A percentile compares a stretch with the other conserved stretches of the same genome.
Evolutionary conservation across 805 yeast genomes (phyloP).

Genomic region (Blastobotrys muscicola): DNA sequence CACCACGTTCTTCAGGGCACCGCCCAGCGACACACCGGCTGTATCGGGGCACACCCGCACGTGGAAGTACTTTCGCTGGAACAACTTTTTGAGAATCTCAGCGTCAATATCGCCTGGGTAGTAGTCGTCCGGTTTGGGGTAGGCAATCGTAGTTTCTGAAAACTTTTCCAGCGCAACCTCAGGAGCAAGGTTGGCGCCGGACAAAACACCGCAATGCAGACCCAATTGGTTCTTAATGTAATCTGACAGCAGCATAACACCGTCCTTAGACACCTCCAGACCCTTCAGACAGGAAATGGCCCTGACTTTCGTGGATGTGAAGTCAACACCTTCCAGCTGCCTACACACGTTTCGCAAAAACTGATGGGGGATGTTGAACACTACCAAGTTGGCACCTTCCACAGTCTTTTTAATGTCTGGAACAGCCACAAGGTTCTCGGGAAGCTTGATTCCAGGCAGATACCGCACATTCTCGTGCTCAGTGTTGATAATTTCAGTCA

Average conservation of each 20-base stretch:
- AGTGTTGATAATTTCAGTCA: constrained; percentile 85
- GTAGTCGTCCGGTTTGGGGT: constrained; percentile 62
- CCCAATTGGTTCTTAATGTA: constrained; percentile 73
- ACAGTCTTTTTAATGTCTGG: constrained; percentile 76
- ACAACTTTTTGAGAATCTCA: constrained; percentile 60
- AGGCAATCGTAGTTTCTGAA: constrained; percentile 98
- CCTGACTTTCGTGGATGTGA: constrained; percentile 44
- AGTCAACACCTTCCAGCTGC: constrained; percentile 69
- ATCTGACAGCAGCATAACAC: constrained; percentile 74
- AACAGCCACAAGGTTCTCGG: constrained; percentile 77
- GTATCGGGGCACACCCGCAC: constrained; percentile 88
- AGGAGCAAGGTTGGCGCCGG: constrained; percentile 96
- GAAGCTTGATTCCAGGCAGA: constrained; percentile 80
- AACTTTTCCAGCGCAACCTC: constrained; percentile 93
- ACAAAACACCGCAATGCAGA: constrained; percentile 88
- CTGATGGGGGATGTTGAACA: constrained; percentile 97
- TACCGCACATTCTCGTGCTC: constrained; percentile 92
- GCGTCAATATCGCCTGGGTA: constrained; percentile 67
- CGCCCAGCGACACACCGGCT: constrained; percentile 93
- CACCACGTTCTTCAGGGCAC: constrained; percentile 93
- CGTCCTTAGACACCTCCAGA: constrained; percentile 75
- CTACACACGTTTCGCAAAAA: constrained; percentile 69
- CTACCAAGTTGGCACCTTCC: constrained; percentile 70
- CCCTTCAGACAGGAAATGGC: constrained; percentile 97
- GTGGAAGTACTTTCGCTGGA: constrained; percentile 98